Evolutionary conservation across 1,284 basidiomycete species (phyloP), one percentile per base, ranked within the genome.

Genomic region (Meira nashicola): DNA sequence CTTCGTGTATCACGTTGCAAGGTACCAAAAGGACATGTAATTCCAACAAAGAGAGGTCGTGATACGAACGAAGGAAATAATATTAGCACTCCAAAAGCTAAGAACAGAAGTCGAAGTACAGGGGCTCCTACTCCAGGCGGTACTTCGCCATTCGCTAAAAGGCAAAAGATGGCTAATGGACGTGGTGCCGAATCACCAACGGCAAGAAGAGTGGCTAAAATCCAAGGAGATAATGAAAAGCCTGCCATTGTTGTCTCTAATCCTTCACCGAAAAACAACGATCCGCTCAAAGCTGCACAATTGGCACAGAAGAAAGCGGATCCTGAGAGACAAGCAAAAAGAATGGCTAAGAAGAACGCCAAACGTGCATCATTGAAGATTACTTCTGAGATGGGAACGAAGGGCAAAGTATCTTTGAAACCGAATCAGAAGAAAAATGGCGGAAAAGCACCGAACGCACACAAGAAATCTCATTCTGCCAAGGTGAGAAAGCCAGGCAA

Each of bases 111-210:
- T 48, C 46, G 54, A 3, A 57, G 59, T 49, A 10, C 41, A 11
- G 74, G 74, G 11, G 74, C 74, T 6, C 74, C 74, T 10, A 73
- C 74, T 14, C 74, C 74, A 25, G 71, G 72, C 44, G 74, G 74
- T 25, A 68, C 71, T 12, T 73, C 70, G 4, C 74, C 74, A 25
- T 48, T 48, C 21, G 17, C 12, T 23, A 48, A 48, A 25, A n/a
- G 25, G 23, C 46, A 48, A 23, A n/a, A 48, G 21, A 33, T 8
- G 8, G 28, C 28, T 33, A 33, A 33, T 8, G 12, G 12, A 2
- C n/a, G 12, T 14, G 12, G 12, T 7, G 12, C 12, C 12, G 46
- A 48, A 23, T 48, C 46, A 21, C 46, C 46, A 14, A 48, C 17
- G 12, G 17, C 4, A 4, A 48, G 21, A 12, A 23, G 6, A 14